A percentile compares a stretch with the other conserved stretches of the same genome.
These are phyloP conservation scores for Arachnomyces sp. DNA, from an alignment of 2,329 filamentous ascomycete species.

Conservation along the genomic window DNA sequence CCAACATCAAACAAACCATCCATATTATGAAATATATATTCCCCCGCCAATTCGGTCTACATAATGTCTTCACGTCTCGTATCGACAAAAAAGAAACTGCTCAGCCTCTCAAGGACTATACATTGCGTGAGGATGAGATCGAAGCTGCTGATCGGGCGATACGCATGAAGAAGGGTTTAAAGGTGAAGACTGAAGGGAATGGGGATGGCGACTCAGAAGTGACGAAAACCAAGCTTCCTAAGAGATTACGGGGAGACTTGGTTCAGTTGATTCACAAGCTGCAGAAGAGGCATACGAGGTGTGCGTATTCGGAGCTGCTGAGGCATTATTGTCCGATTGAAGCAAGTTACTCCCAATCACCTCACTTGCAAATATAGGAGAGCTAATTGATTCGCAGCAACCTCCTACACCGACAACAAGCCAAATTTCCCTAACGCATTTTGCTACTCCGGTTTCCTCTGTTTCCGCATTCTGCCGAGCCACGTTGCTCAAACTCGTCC, in stretches of 20 bases:
- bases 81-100: conserved; percentile 59
- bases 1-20: conserved; percentile 49
- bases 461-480: conserved; percentile 86
- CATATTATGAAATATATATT: conserved; percentile 90
- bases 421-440: conserved; percentile 45
- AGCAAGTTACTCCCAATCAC: conserved; percentile 26
- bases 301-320: conserved; percentile 72
- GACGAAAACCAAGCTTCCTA: conserved; percentile 25
- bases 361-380: conserved; percentile 13
- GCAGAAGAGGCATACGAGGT: conserved; percentile 63
- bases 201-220: conserved; percentile 7
- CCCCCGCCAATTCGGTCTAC: conserved; percentile 77
- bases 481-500: conserved; percentile 64
- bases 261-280: conserved; percentile 58
- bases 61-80: conserved; percentile 80
- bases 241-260: conserved; percentile 54
- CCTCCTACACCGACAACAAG: conserved; percentile 4
- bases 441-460: conserved; percentile 58
- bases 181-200: conserved; percentile 8
- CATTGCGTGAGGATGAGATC: conserved; percentile 77
- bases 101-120: conserved; percentile 77
- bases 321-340: conserved; percentile 67
- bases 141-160: conserved; percentile 7
- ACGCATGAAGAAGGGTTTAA: conserved; percentile 4
- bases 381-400: conserved; percentile 14